Conservation (phyloP, 2,329 filamentous ascomycete genomes). For the Epichloe uncinata region DNA sequence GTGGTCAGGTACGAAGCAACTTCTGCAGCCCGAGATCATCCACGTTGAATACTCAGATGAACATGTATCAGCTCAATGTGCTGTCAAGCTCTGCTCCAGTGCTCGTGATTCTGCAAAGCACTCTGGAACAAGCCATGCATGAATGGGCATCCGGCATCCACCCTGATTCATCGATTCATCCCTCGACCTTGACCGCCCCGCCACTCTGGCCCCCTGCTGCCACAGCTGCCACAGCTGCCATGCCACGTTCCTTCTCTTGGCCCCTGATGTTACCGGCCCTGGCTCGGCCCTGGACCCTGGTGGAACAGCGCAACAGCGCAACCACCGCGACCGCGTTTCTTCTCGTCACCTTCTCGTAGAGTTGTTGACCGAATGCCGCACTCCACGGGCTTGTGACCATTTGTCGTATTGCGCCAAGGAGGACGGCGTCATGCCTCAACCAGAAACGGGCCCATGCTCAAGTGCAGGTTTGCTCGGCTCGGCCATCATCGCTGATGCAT, state of each 20-base stretch:
- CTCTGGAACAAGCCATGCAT: too few relatives aligned
- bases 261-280: neutral
- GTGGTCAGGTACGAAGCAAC: too few relatives aligned
- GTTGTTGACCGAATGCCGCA: neutral
- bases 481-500: neutral
- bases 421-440: neutral
- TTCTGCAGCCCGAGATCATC: too few relatives aligned
- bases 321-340: neutral
- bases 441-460: neutral
- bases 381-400: neutral
- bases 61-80: too few relatives aligned
- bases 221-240: neutral
- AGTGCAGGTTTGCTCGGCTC: neutral
- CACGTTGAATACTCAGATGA: too few relatives aligned
- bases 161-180: too few relatives aligned
- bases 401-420: neutral
- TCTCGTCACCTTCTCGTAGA: too few relatives aligned
- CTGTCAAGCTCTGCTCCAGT: too few relatives aligned
- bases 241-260: neutral
- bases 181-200: too few relatives aligned
- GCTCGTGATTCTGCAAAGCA: too few relatives aligned
- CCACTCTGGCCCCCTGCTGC: too few relatives aligned
- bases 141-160: too few relatives aligned
- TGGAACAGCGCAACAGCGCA: neutral
- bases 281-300: neutral